Base-by-base conservation (phyloP, 345 rosid species). In the Brassica carinata region DNA sequence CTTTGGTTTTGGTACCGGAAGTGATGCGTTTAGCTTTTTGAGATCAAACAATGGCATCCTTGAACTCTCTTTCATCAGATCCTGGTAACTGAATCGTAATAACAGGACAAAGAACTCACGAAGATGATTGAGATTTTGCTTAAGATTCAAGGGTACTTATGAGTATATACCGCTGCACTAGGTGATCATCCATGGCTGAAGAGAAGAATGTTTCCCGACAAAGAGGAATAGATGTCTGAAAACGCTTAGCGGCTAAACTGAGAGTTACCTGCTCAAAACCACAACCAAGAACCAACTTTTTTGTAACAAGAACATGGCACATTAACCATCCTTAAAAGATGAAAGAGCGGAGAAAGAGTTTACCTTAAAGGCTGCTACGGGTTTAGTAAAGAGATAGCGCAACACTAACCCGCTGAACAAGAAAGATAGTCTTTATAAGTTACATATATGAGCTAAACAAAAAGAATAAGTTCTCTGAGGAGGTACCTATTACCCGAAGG, bases 201-300 rank as follows among this genome's bases (percentile, higher is more conserved):
- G 94, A 86, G 84, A 93, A 93, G 79, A 93, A 93, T 26, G 98
- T 93, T 77, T 95, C 96, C 63, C 87, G 93, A 48, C 99, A 95
- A 71, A 93, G 96, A 48, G 96, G 78, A 73, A 91, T 85, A 55
- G 90, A 89, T 66, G 90, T 91, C 77, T 93, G 99, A 80, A 93
- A 95, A 79, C 88, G 91, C 79, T 93, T 91, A 45, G 92, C 95
- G 58, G 96, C 97, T 87, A 95, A 87, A 87, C 99, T 93, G 23
- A 84, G 87, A 4, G 97, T 93, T 72, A 93, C 97, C 97, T 95
- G 84, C 66, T 75, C 84, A 71, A 65, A 51, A 70, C 67, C 70
- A 75, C 34, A 80, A 29, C 64, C 72, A 27, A 67, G 38, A 69
- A 33, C 13, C 34, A 48, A 64, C 61, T 36, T 11, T 34, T 2